A percentile compares a stretch with the other conserved stretches of the same genome.
Evolutionary conservation across 208 protist genomes (phyloP).

Genomic region (Crithidia bombi): DNA sequence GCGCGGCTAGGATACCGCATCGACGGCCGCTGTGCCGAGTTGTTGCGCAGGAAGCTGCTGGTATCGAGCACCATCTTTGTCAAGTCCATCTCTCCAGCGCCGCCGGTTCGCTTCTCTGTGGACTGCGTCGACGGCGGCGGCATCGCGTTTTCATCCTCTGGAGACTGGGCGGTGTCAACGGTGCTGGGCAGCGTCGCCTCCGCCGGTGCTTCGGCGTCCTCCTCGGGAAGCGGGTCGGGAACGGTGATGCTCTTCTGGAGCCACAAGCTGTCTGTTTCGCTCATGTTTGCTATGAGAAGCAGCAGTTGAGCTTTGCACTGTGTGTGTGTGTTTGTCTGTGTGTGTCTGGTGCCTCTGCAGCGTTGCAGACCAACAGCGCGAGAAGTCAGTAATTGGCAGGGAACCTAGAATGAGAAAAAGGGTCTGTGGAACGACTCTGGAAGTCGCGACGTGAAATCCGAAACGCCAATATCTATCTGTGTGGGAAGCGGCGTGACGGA

Average conservation of each 20-base stretch:
- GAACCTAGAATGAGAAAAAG: too few relatives aligned
- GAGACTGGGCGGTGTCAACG: not conserved
- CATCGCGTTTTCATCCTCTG: constrained; percentile 17
- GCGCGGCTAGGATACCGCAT: constrained; percentile 53
- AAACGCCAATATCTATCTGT: too few relatives aligned
- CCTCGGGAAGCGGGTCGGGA: constrained; percentile 67
- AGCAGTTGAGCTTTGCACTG: not conserved
- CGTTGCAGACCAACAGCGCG: too few relatives aligned
- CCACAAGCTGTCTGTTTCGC: constrained; percentile 76
- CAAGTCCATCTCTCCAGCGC: constrained; percentile 57
- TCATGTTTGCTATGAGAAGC: not conserved
- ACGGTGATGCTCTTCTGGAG: constrained; percentile 85
- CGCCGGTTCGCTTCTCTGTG: constrained; percentile 16
- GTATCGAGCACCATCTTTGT: constrained; percentile 63
- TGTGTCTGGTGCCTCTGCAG: too few relatives aligned
- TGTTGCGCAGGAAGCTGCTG: constrained; percentile 38
- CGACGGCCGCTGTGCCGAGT: constrained; percentile 41
- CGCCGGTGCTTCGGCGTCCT: constrained; percentile 4
- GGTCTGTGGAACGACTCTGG: too few relatives aligned
- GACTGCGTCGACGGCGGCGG: constrained; percentile 10
- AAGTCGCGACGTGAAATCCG: too few relatives aligned
- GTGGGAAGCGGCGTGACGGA: too few relatives aligned
- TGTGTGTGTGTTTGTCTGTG: not conserved
- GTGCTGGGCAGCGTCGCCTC: not conserved
- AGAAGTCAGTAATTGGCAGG: too few relatives aligned